Conservation (phyloP, 352 stramenopile genomes). For the Phytophthora citricola region DNA sequence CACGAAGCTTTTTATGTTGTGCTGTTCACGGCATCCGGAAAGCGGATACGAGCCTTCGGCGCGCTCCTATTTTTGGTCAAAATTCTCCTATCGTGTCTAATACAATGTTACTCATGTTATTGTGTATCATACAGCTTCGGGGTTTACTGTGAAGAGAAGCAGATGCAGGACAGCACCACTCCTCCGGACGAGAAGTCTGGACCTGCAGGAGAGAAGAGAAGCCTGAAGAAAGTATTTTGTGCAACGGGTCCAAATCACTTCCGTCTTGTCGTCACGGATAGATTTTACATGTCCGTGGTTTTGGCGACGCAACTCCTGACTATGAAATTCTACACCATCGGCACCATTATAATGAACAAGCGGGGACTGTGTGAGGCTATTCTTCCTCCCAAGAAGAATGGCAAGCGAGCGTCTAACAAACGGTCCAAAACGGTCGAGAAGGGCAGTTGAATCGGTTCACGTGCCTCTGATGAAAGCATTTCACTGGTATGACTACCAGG, state of each 20-base stretch:
- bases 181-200: not conserved
- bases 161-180: not conserved
- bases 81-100: conserved; percentile 1
- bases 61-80: conserved; percentile 3
- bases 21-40: conserved; percentile 14
- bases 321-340: not conserved
- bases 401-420: too few species aligned
- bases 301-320: not conserved
- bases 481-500: too few species aligned
- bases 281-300: not conserved
- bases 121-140: not conserved
- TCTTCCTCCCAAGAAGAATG: not conserved
- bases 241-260: not conserved
- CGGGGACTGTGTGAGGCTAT: not conserved
- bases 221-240: not conserved
- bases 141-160: not conserved
- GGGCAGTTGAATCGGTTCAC: too few species aligned
- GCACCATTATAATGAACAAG: not conserved
- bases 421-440: too few species aligned
- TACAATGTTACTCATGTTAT: not conserved
- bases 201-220: too few species aligned
- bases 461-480: too few species aligned
- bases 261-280: not conserved
- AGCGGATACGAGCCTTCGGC: not conserved
- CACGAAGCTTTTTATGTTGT: conserved; percentile 2